Evolutionary conservation across 441 rosid species (phyloP), one percentile per base, ranked within the genome.

Genomic region (Populus hybrid): DNA sequence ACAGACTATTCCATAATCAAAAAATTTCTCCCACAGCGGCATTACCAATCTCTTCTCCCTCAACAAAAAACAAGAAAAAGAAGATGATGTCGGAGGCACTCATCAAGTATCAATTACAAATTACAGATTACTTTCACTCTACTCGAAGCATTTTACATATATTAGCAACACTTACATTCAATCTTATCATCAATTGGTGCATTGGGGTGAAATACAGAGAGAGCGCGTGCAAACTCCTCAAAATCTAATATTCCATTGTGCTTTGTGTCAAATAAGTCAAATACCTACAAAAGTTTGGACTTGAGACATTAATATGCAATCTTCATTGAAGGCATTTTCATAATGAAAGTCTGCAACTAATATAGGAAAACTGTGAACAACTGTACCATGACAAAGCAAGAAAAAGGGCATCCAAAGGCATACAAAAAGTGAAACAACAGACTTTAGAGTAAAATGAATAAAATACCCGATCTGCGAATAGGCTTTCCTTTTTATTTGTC

Each of bases 211-310:
- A 92, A 93, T 36, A 93, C 95, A 2, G 98, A 93, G 33, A 93
- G 92, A 72, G 98, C 96, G 74, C 91, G 94, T 16, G 97, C 94
- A 84, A 93, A 93, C 85, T 90, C 98, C 80, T 92, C 97, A 74
- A 93, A 93, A 69, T 93, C 97, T n/a, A 93, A 87, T 67, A 93
- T 89, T 71, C 98, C 97, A 85, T 92, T 92, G 84, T 93, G 98
- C 78, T 90, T 93, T 74, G 93, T 90, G 84, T 93, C 97, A 78
- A 93, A 91, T 86, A 94, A 83, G 86, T 92, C 97, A 70, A 93
- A 93, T n/a, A 91, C 97, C 97, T 93, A 81, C 69, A 84, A 82
- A 72, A 50, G 74, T 76, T 75, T 4, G 67, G 24, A 45, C 7
- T 8, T 18, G 20, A 63, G 14, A 63, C 10, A 28, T 24, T 11